Evolutionary conservation across 2,329 filamentous ascomycete genomes (phyloP).

Genomic region (Colletotrichum liriopes): DNA sequence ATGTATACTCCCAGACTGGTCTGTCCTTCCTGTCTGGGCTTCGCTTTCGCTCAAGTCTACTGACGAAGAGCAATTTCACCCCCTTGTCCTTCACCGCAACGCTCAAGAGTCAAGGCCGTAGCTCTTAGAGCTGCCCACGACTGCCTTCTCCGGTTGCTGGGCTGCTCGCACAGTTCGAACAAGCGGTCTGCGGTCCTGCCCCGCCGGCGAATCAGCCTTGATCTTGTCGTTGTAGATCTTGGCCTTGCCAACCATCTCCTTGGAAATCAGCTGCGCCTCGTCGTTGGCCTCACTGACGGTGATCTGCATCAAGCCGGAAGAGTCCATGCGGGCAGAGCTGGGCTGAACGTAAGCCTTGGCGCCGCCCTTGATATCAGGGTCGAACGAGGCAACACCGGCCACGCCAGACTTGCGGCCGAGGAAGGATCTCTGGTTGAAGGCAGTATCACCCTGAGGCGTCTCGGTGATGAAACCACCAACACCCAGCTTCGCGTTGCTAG

Average conservation of each 20-base stretch:
- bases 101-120: slow-evolving; percentile 55
- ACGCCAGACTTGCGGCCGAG: slow-evolving; percentile 41
- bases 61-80: background rate
- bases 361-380: slow-evolving; percentile 66
- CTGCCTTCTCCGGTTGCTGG: slow-evolving; percentile 4
- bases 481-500: slow-evolving; percentile 62
- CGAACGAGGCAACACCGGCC: slow-evolving; percentile 58
- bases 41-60: background rate
- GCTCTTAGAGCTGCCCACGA: slow-evolving; percentile 54
- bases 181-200: slow-evolving; percentile 16
- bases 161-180: background rate
- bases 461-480: slow-evolving; percentile 69
- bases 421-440: slow-evolving; percentile 55
- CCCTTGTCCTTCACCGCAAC: slow-evolving; percentile 4
- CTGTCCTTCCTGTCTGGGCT: background rate
- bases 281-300: slow-evolving; percentile 57
- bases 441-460: slow-evolving; percentile 58
- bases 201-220: slow-evolving; percentile 5
- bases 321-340: slow-evolving; percentile 61
- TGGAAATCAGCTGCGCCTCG: slow-evolving; percentile 61
- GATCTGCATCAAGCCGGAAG: slow-evolving; percentile 65
- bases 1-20: background rate
- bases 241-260: slow-evolving; percentile 60
- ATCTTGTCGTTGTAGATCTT: slow-evolving; percentile 52
- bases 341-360: slow-evolving; percentile 69